Percentiles rank a stretch among this genome's conserved stretches.
Evolutionary conservation across 2,329 filamentous ascomycete genomes (phyloP).

Genomic region (Aspergillus tanneri): DNA sequence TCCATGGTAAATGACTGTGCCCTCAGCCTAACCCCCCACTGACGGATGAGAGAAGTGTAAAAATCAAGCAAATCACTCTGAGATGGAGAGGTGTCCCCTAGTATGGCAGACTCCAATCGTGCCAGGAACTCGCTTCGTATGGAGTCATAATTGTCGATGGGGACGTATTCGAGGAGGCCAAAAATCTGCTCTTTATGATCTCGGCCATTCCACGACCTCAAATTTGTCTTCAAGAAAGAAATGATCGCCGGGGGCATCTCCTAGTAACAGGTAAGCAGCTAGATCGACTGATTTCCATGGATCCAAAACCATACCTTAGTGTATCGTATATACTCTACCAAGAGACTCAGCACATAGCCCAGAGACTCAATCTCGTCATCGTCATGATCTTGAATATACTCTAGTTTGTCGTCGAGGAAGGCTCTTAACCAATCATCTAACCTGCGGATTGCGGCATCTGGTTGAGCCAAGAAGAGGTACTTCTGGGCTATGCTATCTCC

Average conservation of each 20-base stretch:
- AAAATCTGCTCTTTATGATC: conserved; percentile 50
- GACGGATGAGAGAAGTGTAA: conserved; percentile 65
- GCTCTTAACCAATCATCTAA: conserved; percentile 41
- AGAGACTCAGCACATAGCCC: conserved; percentile 34
- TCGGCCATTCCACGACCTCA: conserved; percentile 63
- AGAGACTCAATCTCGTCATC: conserved; percentile 37
- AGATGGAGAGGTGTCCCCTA: conserved; percentile 44
- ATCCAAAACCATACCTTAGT: conserved; percentile 34
- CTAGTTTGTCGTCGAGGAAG: conserved; percentile 41
- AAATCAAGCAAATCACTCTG: conserved; percentile 63
- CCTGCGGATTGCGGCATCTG: conserved; percentile 48
- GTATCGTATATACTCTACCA: conserved; percentile 37
- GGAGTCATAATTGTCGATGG: conserved; percentile 31
- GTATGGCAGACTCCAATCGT: conserved; percentile 43
- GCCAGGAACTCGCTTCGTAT: conserved; percentile 40
- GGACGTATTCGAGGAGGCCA: conserved; percentile 34
- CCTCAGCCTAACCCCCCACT: conserved; percentile 47
- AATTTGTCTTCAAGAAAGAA: conserved; percentile 49
- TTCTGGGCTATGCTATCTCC: conserved; percentile 77
- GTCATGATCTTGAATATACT: conserved; percentile 45
- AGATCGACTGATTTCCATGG: not conserved
- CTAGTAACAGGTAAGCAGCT: conserved; percentile 23
- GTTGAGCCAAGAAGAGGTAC: conserved; percentile 63
- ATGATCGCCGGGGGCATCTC: conserved; percentile 33
- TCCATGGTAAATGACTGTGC: conserved; percentile 25